phyloP scores from a whole-genome alignment of 1,139 yeast genomes.

The Zygosaccharomyces pseudobailii region DNA sequence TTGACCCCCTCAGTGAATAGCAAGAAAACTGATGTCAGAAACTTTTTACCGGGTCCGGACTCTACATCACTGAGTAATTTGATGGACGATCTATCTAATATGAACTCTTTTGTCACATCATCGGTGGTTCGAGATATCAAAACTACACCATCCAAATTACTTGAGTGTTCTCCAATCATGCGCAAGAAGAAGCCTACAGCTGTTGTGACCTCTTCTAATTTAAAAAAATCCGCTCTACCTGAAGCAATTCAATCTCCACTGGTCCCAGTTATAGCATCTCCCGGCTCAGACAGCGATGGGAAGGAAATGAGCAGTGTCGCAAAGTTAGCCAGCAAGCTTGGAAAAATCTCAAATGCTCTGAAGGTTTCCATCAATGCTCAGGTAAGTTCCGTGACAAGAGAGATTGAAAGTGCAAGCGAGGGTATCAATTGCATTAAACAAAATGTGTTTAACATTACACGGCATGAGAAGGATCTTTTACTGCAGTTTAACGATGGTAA shows the following conservation, averaged over 20 bases:
- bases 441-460: conserved; percentile 4
- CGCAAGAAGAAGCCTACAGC: conserved; percentile 11
- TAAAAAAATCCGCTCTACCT: conserved; percentile 10
- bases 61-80: conserved; percentile 17
- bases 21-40: conserved; percentile 10
- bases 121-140: conserved; percentile 21
- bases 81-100: conserved; percentile 22
- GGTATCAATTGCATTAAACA: conserved; percentile 8
- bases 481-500: conserved; percentile 7
- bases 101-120: conserved; percentile 27
- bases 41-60: conserved; percentile 12
- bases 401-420: conserved; percentile 7
- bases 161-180: conserved; percentile 23
- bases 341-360: conserved; percentile 8
- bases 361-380: conserved; percentile 10
- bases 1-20: conserved; percentile 16
- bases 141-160: conserved; percentile 12
- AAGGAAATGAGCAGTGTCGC: conserved; percentile 4
- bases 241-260: conserved; percentile 17
- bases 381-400: conserved; percentile 9
- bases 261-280: conserved; percentile 8
- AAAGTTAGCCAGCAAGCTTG: conserved; percentile 7
- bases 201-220: conserved; percentile 4
- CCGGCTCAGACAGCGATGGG: conserved; percentile 3
- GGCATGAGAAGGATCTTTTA: conserved; percentile 9